Evolutionary conservation across 2,329 filamentous ascomycete genomes (phyloP).

Genomic region (Nemania diffusa): DNA sequence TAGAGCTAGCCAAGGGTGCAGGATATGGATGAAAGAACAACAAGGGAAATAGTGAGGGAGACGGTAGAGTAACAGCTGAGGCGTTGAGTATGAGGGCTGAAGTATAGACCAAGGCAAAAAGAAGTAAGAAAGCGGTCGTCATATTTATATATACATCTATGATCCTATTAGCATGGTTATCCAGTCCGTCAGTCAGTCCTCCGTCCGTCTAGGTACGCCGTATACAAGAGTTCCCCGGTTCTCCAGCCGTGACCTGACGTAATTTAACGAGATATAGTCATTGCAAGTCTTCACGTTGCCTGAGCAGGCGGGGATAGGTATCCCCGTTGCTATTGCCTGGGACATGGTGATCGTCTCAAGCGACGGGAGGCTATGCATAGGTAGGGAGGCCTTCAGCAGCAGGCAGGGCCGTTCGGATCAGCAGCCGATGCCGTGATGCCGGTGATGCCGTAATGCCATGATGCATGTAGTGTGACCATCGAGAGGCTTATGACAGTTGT

Average conservation of each 20-base stretch:
- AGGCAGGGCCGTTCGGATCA: neutral
- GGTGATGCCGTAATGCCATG: no score
- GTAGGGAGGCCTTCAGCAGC: neutral
- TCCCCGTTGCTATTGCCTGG: neutral
- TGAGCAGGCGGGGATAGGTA: neutral
- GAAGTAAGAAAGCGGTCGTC: neutral
- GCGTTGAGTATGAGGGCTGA: no score
- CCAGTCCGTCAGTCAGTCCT: no score
- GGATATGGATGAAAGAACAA: neutral
- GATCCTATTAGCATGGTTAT: neutral
- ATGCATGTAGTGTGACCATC: neutral
- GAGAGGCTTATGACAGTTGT: neutral
- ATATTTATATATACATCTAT: constrained; percentile 15
- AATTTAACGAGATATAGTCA: neutral
- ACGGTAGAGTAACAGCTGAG: neutral
- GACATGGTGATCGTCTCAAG: neutral
- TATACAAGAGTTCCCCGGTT: neutral
- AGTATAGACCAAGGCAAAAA: neutral
- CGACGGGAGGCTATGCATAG: neutral
- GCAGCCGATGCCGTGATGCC: neutral
- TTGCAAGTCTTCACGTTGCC: neutral
- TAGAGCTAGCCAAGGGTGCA: neutral
- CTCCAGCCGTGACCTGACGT: neutral
- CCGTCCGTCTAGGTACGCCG: neutral
- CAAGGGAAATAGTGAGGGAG: neutral